Evolutionary conservation across 805 yeast genomes (phyloP).

Genomic region (Wickerhamomyces hampshirensis): DNA sequence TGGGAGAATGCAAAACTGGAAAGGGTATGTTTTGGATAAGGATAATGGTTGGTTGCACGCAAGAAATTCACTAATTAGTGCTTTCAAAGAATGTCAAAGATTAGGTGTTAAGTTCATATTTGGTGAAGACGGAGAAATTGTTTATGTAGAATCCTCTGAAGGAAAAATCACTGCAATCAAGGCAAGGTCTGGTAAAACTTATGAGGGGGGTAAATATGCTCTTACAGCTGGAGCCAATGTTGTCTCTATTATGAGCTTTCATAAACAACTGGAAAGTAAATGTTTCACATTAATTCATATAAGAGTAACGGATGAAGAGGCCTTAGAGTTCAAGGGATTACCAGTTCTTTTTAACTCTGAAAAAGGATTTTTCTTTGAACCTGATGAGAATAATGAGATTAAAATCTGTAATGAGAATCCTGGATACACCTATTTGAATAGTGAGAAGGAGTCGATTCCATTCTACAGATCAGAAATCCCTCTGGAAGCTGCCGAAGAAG

Average conservation of each 20-base stretch:
- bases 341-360: constrained; percentile 32
- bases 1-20: neutral
- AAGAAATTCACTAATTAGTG: neutral
- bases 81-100: neutral
- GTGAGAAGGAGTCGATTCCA: constrained; percentile 18
- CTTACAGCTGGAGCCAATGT: constrained; percentile 32
- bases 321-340: constrained; percentile 19
- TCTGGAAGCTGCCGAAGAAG: constrained; percentile 17
- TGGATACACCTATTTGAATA: constrained; percentile 24
- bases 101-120: neutral
- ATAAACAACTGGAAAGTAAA: constrained; percentile 29
- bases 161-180: neutral
- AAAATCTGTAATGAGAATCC: constrained; percentile 32
- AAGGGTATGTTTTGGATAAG: neutral
- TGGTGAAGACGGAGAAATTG: neutral
- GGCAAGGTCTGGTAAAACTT: neutral
- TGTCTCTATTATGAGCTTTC: constrained; percentile 25
- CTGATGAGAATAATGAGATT: constrained; percentile 27
- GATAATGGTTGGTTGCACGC: neutral
- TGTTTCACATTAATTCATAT: constrained; percentile 34
- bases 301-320: constrained; percentile 26
- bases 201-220: constrained; percentile 17
- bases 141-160: neutral
- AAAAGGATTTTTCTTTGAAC: constrained; percentile 34
- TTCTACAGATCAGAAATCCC: constrained; percentile 21